Evolutionary conservation across 1,284 basidiomycete genomes (phyloP), one percentile per base, ranked within the genome.

Genomic region (Rhodotorula sp.): DNA sequence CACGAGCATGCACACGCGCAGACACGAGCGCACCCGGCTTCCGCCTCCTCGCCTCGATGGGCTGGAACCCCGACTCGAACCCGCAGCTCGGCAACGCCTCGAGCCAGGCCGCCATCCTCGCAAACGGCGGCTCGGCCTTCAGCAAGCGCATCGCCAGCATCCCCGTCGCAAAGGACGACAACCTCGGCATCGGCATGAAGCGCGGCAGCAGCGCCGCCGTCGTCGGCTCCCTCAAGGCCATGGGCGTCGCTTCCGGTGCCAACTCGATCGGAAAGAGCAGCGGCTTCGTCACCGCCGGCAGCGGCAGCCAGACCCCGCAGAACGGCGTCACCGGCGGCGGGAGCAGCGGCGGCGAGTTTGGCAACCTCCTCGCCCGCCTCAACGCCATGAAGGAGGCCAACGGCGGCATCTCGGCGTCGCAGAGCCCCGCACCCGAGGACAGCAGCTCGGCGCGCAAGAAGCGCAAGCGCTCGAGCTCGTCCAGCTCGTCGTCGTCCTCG

Each of bases 11-110:
- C 27, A 16, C 19, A 14, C 3, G 14, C 5, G 34, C 69, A 74
- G 74, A 78, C 66, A 74, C 73, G 12, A 57, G 55, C 7, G 74
- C 73, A 21, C 78, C 78, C 8, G 78, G 78, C 23, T 77, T 77
- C 71, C 70, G 73, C 27, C 66, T 78, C n/a, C 71, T 78, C 50
- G 71, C 71, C 23, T 75, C 75, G 23, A 78, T 78, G 78, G 78
- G 78, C 58, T 78, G 77, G 75, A 74, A 74, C 42, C 75, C 77
- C 21, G 61, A 72, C 16, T 62, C 66, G 19, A 67, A 64, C 52
- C 71, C 73, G 12, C 41, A 42, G 4, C 71, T 77, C 17, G 75
- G 75, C 14, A 68, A 70, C 63, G 58, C 50, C 12, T 55, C 65
- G 21, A 72, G 70, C 5, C 75, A 76, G 21, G 64, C 67, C 16